Conservation (phyloP, 1,284 basidiomycete genomes). For the Leccinum pallidistipes region DNA sequence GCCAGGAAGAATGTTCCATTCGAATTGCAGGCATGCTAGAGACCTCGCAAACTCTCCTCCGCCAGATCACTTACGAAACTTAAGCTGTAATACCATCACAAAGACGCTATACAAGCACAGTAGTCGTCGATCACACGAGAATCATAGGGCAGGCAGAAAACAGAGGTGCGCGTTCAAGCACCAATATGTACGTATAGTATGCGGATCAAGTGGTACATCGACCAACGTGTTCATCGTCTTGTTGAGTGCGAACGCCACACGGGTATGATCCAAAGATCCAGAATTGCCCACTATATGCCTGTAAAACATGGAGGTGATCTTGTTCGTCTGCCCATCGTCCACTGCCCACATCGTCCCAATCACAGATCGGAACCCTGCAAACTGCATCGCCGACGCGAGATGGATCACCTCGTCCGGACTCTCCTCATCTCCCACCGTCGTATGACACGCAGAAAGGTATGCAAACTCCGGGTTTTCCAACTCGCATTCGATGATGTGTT, state of each 20-base stretch:
- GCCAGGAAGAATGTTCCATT: too few relatives aligned
- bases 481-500: background rate
- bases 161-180: background rate
- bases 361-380: background rate
- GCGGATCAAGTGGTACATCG: background rate
- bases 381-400: background rate
- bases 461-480: background rate
- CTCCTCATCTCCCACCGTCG: background rate
- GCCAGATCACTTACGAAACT: too few relatives aligned
- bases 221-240: background rate
- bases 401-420: background rate
- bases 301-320: background rate
- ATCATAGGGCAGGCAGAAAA: background rate
- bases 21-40: too few relatives aligned
- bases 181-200: background rate
- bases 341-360: slow-evolving; percentile 1
- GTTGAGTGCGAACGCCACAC: background rate
- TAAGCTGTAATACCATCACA: too few relatives aligned
- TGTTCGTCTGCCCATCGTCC: background rate
- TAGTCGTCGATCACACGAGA: background rate
- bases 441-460: background rate
- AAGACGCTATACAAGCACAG: background rate
- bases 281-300: background rate
- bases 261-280: background rate
- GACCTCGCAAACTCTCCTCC: too few relatives aligned